phyloP scores from a whole-genome alignment of 352 stramenopile species.

The Elongisporangium senticosum region DNA sequence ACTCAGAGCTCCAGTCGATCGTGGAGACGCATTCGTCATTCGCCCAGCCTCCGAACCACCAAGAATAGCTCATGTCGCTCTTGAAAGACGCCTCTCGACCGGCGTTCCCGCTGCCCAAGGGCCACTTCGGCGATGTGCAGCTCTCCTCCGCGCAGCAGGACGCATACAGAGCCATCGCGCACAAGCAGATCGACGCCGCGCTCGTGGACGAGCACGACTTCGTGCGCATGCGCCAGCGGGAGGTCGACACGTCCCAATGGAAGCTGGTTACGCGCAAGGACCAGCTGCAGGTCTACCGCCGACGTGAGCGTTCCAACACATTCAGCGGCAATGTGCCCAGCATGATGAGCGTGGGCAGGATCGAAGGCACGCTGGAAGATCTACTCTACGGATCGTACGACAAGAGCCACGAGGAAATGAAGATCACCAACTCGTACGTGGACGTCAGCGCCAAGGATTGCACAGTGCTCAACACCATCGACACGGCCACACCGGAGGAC shows the following conservation, averaged over 20 bases:
- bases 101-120: slow-evolving; percentile 19
- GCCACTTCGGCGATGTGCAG: slow-evolving; percentile 15
- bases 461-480: slow-evolving; percentile 16
- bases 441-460: slow-evolving; percentile 14
- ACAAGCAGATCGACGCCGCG: slow-evolving; percentile 20
- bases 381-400: slow-evolving; percentile 20
- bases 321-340: neutral
- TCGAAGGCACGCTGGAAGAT: slow-evolving; percentile 19
- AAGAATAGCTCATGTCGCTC: too few species aligned
- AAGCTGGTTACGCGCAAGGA: slow-evolving; percentile 10
- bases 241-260: slow-evolving; percentile 3
- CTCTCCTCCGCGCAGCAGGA: slow-evolving; percentile 26
- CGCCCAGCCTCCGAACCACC: too few species aligned
- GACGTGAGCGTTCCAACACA: neutral
- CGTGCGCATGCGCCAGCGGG: slow-evolving; percentile 16
- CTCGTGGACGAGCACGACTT: slow-evolving; percentile 18
- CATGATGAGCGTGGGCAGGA: slow-evolving; percentile 9
- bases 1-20: too few species aligned
- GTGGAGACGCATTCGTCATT: too few species aligned
- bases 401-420: slow-evolving; percentile 14
- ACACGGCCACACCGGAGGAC: slow-evolving; percentile 13
- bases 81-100: too few species aligned
- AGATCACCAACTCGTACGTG: slow-evolving; percentile 12
- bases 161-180: slow-evolving; percentile 22
- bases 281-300: slow-evolving; percentile 5